A percentile compares a stretch with the other conserved stretches of the same genome.
Conservation (phyloP, 1,284 basidiomycete species). For the Golubevia pallescens region DNA sequence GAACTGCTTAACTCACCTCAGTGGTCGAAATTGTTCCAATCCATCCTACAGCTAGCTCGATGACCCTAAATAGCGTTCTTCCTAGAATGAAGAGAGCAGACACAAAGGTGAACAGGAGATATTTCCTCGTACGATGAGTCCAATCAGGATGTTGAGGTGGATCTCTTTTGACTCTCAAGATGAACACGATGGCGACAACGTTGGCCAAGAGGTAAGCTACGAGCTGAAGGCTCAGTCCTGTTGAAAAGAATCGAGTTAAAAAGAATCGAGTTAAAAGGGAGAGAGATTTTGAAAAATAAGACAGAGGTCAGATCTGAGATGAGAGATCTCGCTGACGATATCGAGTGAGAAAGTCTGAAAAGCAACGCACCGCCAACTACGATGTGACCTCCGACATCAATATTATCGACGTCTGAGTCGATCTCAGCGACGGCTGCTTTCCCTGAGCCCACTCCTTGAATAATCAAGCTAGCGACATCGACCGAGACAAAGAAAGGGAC, state of each 20-base stretch:
- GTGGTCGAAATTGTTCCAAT: conserved; percentile 21
- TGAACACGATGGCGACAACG: conserved; percentile 16
- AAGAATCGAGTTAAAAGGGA: too few species aligned
- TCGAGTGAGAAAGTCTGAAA: too few species aligned
- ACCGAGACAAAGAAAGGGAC: conserved; percentile 33
- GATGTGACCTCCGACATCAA: conserved; percentile 2
- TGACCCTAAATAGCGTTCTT: conserved; percentile 26
- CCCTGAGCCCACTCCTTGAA: conserved; percentile 29
- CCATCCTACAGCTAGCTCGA: conserved; percentile 39
- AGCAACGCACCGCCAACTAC: conserved; percentile 1
- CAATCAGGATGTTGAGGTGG: conserved; percentile 4
- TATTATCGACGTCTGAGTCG: conserved; percentile 1
- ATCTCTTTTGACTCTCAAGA: not conserved
- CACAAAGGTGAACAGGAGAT: conserved; percentile 19
- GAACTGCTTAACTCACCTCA: conserved; percentile 11
- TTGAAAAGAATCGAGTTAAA: conserved; percentile 13
- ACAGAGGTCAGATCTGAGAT: conserved; percentile 2
- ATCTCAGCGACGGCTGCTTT: conserved; percentile 22
- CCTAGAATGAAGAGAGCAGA: conserved; percentile 26
- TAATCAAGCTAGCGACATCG: conserved; percentile 23
- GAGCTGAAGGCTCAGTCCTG: conserved; percentile 30
- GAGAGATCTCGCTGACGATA: too few species aligned
- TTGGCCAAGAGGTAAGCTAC: conserved; percentile 27
- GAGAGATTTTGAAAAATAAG: too few species aligned
- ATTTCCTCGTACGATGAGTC: conserved; percentile 9